Base-by-base conservation (phyloP, 768 basidiomycete genomes). In the Sporobolomyces roseus region DNA sequence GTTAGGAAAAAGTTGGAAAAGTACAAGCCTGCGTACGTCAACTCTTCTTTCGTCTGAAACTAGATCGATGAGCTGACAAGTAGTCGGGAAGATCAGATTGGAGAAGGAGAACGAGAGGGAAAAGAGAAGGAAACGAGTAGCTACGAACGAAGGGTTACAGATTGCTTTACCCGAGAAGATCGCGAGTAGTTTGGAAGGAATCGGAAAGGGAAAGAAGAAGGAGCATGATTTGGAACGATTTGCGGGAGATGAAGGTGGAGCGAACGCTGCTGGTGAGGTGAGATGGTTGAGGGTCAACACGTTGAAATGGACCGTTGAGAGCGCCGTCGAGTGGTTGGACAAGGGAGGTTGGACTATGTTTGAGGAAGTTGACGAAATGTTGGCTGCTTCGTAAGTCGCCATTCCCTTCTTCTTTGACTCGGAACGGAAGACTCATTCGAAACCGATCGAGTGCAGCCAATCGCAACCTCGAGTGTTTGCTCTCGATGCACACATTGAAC, bases 201-300 rank as follows among this genome's bases (percentile, higher is more conserved):
- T 70, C 52, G 73, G 75, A 35, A 74, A 72, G 61, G 69, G 66
- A 32, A 75, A 74, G 63, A 63, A 68, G 62, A 62, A 59, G 53
- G 61, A 54, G 36, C 61, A 71, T 52, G 71, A 68, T 30, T 63
- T 53, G 3, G 71, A 66, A 41, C 29, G 51, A 19, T 64, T 69
- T 41, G 55, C 41, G 7, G 65, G 52, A 13, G 66, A 68, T 32
- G 73, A 70, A 63, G 61, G 62, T 25, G 71, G 50, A 10, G 65
- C 58, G 35, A 54, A 55, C 49, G 29, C 68, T 4, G 61, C 49
- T 41, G 74, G 72, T 21, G 61, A 71, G 21, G 59, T 76, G 2
- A 86, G 92, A 71, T 93, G 93, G 80, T 86, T 88, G 60, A 85
- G 91, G 49, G 85, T 93, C 50, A 94, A 94, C 75, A 86, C 87